Base-by-base conservation (phyloP, 2,329 filamentous ascomycete genomes). In the Cladobotryum mycophilum region DNA sequence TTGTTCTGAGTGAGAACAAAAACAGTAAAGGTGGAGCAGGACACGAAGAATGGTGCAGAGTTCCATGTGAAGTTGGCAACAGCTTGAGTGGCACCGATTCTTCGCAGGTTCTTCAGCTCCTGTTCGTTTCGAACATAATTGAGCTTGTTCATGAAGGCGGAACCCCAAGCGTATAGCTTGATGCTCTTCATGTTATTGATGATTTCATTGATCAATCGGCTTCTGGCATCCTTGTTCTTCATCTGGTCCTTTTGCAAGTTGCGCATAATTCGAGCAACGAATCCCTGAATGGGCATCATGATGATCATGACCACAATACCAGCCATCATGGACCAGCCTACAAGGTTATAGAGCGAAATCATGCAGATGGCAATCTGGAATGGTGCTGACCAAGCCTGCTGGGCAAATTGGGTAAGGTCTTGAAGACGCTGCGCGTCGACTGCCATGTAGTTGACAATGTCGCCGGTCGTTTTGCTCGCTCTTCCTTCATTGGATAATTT, bases 131-230 rank as follows among this genome's bases (percentile, higher is more conserved):
- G 84, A 54, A 99, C 90, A 67, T 88, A 88, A 71, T 93, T 97
- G 53, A 99, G 82, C 71, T 95, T 96, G 70, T 90, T 93, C 85
- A 96, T 96, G 66, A 99, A 99, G 13, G 93, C 92, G 30, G 85
- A 86, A 33, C 91, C 92, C 93, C 93, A 99, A 30, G 93, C 93
- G 67, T 96, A 99, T 17, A 99, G 81, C 73, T 99, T 99, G 75
- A 99, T 93, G 65, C 90, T 95, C 76, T 99, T 99, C 88, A 99
- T 99, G 71, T 97, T 97, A 76, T 95, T 96, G 64, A 99, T 76
- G 58, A 99, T 99, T 69, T 99, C 93, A 6, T 92, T 95, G 76
- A 97, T 96, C 52, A 99, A 73, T 45, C 92, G 83, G 43, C 91
- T 96, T 64, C 93, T 83, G 37, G 90, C 81, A 63, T 99, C 93